Conservation (phyloP, 2,329 filamentous ascomycete species). For the Akanthomyces dipterigenus region DNA sequence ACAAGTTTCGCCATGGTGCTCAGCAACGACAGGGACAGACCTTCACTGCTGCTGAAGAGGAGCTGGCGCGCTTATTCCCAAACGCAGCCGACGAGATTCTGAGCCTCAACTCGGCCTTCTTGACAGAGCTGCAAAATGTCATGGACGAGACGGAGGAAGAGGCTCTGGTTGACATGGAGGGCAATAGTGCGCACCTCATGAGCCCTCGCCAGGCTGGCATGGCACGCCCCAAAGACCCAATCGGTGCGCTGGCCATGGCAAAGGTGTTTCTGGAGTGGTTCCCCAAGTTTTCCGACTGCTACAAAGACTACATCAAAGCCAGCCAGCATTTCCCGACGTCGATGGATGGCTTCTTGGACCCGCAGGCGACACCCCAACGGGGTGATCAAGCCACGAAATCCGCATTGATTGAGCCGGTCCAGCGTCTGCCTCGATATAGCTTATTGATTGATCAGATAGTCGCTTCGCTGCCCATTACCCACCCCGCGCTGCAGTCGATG, state of each 20-base stretch:
- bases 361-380: slow-evolving; percentile 52
- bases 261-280: slow-evolving; percentile 86
- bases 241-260: slow-evolving; percentile 71
- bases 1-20: slow-evolving; percentile 69
- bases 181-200: slow-evolving; percentile 34
- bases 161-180: slow-evolving; percentile 69
- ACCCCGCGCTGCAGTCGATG: slow-evolving; percentile 76
- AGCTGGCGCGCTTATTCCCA: slow-evolving; percentile 74
- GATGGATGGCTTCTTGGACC: slow-evolving; percentile 71
- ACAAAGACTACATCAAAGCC: slow-evolving; percentile 86
- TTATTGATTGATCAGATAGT: slow-evolving; percentile 95
- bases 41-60: slow-evolving; percentile 63
- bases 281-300: slow-evolving; percentile 83
- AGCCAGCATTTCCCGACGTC: slow-evolving; percentile 82
- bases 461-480: slow-evolving; percentile 73
- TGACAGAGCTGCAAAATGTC: slow-evolving; percentile 66
- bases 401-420: slow-evolving; percentile 90
- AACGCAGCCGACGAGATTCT: slow-evolving; percentile 73
- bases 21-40: slow-evolving; percentile 52
- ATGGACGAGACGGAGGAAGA: slow-evolving; percentile 80
- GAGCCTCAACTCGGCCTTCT: slow-evolving; percentile 72
- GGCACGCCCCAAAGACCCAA: slow-evolving; percentile 58
- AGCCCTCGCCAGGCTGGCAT: slow-evolving; percentile 38
- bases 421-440: slow-evolving; percentile 88
- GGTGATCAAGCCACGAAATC: slow-evolving; percentile 90